Evolutionary conservation across 2,329 filamentous ascomycete genomes (phyloP).

Genomic region (Pseudohalonectria lignicola): DNA sequence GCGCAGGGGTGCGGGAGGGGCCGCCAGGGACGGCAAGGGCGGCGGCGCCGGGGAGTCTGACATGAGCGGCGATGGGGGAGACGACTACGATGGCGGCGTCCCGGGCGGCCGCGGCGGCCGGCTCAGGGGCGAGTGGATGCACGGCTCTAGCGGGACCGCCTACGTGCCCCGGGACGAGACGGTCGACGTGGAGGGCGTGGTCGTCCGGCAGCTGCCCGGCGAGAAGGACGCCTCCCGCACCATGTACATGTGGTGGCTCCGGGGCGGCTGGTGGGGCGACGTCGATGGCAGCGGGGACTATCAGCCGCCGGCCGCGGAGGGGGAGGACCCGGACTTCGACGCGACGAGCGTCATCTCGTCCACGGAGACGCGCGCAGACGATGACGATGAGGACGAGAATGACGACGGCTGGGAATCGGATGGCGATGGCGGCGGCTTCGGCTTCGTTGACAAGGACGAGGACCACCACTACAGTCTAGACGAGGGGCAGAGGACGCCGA

Average conservation of each 20-base stretch:
- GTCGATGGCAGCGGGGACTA: slow-evolving; percentile 76
- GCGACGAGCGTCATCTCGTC: slow-evolving; percentile 71
- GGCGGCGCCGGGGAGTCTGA: slow-evolving; percentile 6
- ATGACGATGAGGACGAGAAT: slow-evolving; percentile 24
- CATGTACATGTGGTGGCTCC: slow-evolving; percentile 77
- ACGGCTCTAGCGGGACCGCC: slow-evolving; percentile 36
- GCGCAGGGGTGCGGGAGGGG: slow-evolving; percentile 25
- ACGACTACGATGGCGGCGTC: slow-evolving; percentile 6
- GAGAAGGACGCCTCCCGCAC: slow-evolving; percentile 62
- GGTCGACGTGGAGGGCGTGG: slow-evolving; percentile 48
- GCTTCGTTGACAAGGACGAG: slow-evolving; percentile 26
- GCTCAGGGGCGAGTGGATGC: slow-evolving; percentile 38
- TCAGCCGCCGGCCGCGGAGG: slow-evolving; percentile 39
- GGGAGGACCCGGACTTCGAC: slow-evolving; percentile 49
- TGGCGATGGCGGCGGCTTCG: slow-evolving; percentile 31
- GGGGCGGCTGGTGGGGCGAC: slow-evolving; percentile 75
- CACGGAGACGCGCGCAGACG: slow-evolving; percentile 20
- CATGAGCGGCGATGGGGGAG: slow-evolving; percentile 1
- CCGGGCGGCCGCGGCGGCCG: slow-evolving; percentile 13
- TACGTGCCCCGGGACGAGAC: slow-evolving; percentile 49
- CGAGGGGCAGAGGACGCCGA: slow-evolving; percentile 55
- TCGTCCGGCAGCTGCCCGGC: slow-evolving; percentile 18
- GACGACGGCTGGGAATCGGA: slow-evolving; percentile 31
- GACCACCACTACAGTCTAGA: no score
- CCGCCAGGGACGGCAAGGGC: slow-evolving; percentile 13